Evolutionary conservation across 306 rosid genomes (phyloP), one percentile per base, ranked within the genome.

Genomic region (Alnus rubra): DNA sequence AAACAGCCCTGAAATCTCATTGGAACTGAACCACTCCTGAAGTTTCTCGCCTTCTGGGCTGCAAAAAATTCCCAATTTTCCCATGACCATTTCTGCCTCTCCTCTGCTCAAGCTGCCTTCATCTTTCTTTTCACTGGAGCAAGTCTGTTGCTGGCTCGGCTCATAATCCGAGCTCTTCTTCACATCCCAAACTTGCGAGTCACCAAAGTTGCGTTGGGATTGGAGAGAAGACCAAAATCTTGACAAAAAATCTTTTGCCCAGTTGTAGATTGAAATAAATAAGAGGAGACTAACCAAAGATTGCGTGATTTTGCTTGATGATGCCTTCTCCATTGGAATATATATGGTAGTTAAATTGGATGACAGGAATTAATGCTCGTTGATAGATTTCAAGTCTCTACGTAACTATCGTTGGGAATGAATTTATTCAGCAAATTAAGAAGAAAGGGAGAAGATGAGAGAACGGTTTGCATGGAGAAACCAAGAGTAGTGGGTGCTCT

Each of bases 21-120:
- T 69, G 53, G 83, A 74, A 71, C 79, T 70, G 76, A 87, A 79
- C n/a, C 55, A 78, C 28, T 77, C 84, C 0, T 73, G 76, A 58
- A 75, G 85, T 49, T 87, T 87, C 76, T 85, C 91, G 16, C 80
- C 80, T 74, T 90, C 91, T 75, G 88, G 50, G 77, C 86, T 79
- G 84, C 88, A 88, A 82, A 78, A 80, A 68, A 92, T 13, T 54
- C 90, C 97, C 56, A 95, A 67, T 5, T 55, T 80, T 30, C 3
- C 79, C 92, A 95, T 92, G 84, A 95, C 87, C 79, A 18, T 68
- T 69, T 85, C 79, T 15, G 76, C 89, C 68, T 91, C 96, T 39
- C 68, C 92, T 71, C 92, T 86, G 75, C 76, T 77, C 67, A 92
- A 60, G 71, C 51, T 75, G 42, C 15, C 86, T 31, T 83, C 88